These are phyloP conservation scores for Skeletonema menzelii DNA, from an alignment of 108 stramenopile species.

Conservation along the genomic window DNA sequence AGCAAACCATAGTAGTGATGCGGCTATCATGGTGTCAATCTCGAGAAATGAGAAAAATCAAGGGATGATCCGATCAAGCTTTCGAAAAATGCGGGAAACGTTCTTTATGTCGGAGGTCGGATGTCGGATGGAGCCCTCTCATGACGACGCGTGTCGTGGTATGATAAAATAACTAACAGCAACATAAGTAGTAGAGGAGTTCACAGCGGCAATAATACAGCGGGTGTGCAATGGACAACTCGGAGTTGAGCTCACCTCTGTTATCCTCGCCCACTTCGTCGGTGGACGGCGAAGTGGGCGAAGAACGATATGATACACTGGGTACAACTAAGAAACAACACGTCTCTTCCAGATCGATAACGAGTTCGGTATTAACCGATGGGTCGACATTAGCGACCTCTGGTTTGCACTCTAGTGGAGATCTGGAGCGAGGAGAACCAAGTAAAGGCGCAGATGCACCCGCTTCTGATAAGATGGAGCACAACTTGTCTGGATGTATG, in stretches of 20 bases:
- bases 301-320: not conserved
- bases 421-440: not conserved
- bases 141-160: too few species aligned
- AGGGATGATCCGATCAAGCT: too few species aligned
- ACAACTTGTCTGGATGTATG: slow-evolving; percentile 6
- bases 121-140: too few species aligned
- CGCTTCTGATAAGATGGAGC: not conserved
- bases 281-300: not conserved
- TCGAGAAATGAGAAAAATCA: too few species aligned
- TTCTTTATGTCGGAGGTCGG: not conserved
- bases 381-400: not conserved
- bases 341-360: not conserved
- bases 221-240: not conserved
- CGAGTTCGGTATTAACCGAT: not conserved
- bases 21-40: not conserved
- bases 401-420: not conserved
- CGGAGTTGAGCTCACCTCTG: not conserved
- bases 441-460: not conserved
- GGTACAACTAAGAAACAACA: not conserved
- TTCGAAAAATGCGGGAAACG: too few species aligned
- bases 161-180: too few species aligned
- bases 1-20: not conserved
- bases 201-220: too few species aligned
- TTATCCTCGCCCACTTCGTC: not conserved
- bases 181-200: too few species aligned